Conservation (phyloP, 2,329 filamentous ascomycete genomes). For the Ceratocystis alfenasii region DNA sequence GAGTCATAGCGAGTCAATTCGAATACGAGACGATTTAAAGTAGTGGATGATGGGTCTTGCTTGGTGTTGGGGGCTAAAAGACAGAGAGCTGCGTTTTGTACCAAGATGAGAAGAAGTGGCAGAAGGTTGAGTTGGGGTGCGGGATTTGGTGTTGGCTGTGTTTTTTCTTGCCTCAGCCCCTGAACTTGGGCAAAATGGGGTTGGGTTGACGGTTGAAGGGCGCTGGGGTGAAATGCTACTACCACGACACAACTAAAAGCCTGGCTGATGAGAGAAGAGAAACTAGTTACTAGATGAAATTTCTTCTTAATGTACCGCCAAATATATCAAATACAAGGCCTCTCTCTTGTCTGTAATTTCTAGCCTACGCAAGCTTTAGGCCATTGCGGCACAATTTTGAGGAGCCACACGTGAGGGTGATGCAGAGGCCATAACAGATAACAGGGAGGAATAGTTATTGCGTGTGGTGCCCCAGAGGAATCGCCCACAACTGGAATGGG, state of each 20-base stretch:
- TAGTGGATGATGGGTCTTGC: background rate
- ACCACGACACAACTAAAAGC: background rate
- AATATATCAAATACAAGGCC: no score
- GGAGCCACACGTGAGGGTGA: no score
- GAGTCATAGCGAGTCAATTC: conserved; percentile 18
- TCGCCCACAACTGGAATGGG: background rate
- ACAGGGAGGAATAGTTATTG: background rate
- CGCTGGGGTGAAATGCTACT: background rate
- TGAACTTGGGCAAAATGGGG: background rate
- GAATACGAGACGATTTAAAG: background rate
- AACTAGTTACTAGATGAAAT: no score
- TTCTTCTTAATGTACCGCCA: no score
- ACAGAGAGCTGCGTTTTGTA: background rate
- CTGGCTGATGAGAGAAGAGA: background rate
- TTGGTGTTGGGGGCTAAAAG: background rate
- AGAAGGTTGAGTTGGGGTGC: background rate
- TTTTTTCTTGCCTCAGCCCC: background rate
- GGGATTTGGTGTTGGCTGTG: background rate
- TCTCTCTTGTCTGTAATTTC: no score
- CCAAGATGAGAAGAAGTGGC: conserved; percentile 2
- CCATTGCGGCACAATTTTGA: no score
- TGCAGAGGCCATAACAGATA: no score
- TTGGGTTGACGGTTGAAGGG: background rate
- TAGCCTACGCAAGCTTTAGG: no score
- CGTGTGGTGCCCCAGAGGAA: background rate